These are phyloP conservation scores for Aureobasidium pullulans DNA, from an alignment of 2,329 filamentous ascomycete genomes.

Conservation along the genomic window DNA sequence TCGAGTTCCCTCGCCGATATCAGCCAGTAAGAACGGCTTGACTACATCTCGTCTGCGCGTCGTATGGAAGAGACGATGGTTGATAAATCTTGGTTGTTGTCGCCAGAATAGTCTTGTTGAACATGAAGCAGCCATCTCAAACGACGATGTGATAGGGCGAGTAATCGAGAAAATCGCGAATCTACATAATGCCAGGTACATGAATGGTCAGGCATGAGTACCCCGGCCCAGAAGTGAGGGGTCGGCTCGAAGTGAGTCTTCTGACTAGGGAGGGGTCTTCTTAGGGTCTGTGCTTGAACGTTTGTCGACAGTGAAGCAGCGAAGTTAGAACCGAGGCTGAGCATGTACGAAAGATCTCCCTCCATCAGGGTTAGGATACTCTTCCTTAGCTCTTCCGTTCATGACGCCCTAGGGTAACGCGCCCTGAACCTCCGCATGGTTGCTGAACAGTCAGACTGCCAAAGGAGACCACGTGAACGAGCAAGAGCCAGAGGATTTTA, in stretches of 20 bases:
- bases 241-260: not conserved
- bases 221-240: conserved; percentile 9
- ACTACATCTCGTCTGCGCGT: conserved; percentile 39
- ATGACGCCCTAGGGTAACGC: not conserved
- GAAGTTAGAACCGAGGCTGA: not conserved
- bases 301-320: too few species aligned
- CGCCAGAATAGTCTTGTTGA: not conserved
- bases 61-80: conserved; percentile 21
- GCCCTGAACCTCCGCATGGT: conserved; percentile 3
- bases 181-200: conserved; percentile 10
- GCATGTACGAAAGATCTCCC: too few species aligned
- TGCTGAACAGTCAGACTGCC: not conserved
- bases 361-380: not conserved
- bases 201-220: not conserved
- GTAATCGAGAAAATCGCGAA: not conserved
- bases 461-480: not conserved
- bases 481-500: not conserved
- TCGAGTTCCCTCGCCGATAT: conserved; percentile 90
- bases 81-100: not conserved
- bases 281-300: not conserved
- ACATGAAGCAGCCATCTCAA: not conserved
- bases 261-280: not conserved
- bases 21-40: conserved; percentile 74
- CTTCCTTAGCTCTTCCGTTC: not conserved
- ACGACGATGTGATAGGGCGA: not conserved